Evolutionary conservation across 495 filamentous ascomycete species (phyloP).

Genomic region (Xylaria venustula): DNA sequence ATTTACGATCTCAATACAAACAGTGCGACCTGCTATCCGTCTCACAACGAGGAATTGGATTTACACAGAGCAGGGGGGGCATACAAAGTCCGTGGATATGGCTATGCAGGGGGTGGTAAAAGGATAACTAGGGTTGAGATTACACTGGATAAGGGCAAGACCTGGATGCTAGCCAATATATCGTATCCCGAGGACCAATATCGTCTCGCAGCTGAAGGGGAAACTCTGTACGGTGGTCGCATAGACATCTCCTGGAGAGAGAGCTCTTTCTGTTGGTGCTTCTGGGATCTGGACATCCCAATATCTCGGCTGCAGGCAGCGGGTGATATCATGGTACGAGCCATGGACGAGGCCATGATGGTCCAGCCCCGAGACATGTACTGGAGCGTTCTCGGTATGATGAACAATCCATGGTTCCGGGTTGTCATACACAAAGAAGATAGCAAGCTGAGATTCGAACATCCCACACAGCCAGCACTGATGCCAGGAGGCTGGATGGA

Average conservation of each 20-base stretch:
- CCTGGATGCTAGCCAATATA: slow-evolving; percentile 79
- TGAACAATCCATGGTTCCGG: slow-evolving; percentile 97
- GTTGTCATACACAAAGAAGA: slow-evolving; percentile 74
- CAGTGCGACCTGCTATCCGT: slow-evolving; percentile 77
- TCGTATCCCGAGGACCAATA: slow-evolving; percentile 88
- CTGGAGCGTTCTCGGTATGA: slow-evolving; percentile 96
- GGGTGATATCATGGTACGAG: slow-evolving; percentile 76
- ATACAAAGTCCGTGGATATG: slow-evolving; percentile 78
- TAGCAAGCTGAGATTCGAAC: slow-evolving; percentile 73
- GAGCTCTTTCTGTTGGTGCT: slow-evolving; percentile 87
- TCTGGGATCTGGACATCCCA: slow-evolving; percentile 78
- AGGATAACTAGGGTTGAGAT: slow-evolving; percentile 81
- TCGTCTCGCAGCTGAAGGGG: slow-evolving; percentile 60
- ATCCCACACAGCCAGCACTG: slow-evolving; percentile 81
- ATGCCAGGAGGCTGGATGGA: slow-evolving; percentile 95
- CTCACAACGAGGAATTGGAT: slow-evolving; percentile 72
- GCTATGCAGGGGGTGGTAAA: slow-evolving; percentile 87
- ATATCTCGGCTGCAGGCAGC: slow-evolving; percentile 60
- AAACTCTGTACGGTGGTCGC: slow-evolving; percentile 70
- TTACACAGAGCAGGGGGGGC: slow-evolving; percentile 45
- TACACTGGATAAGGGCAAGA: slow-evolving; percentile 79
- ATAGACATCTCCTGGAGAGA: slow-evolving; percentile 85
- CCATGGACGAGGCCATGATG: slow-evolving; percentile 91
- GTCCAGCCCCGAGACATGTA: slow-evolving; percentile 93
- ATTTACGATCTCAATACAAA: slow-evolving; percentile 94